Conservation (phyloP, 2,329 filamentous ascomycete genomes). For the Pseudocercospora macadamiae region DNA sequence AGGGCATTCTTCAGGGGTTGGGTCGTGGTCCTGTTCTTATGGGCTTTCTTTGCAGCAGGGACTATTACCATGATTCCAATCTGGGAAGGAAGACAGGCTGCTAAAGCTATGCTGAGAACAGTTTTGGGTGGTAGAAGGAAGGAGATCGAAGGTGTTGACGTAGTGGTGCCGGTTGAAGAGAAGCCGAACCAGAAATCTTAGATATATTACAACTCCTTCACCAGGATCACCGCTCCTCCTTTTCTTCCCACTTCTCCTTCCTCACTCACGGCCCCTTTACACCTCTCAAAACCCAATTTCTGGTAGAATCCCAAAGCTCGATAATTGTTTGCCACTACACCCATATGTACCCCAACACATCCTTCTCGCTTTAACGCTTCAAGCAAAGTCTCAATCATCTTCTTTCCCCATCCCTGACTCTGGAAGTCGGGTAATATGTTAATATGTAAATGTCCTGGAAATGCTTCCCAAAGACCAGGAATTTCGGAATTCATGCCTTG, state of each 20-base stretch:
- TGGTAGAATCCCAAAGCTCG: conserved; percentile 28
- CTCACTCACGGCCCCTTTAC: not conserved
- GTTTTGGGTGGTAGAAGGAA: too few species aligned
- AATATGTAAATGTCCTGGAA: conserved; percentile 44
- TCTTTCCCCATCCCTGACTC: conserved; percentile 37
- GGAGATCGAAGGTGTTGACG: too few species aligned
- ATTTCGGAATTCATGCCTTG: conserved; percentile 24
- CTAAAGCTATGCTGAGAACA: not conserved
- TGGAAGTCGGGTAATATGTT: conserved; percentile 41
- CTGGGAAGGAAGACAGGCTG: conserved; percentile 26
- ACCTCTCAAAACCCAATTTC: conserved; percentile 8
- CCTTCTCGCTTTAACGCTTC: conserved; percentile 30
- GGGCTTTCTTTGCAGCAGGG: conserved; percentile 37
- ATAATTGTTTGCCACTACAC: conserved; percentile 39
- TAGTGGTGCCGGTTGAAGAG: too few species aligned
- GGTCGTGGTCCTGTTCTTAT: conserved; percentile 50
- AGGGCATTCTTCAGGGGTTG: conserved; percentile 52
- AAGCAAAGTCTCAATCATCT: conserved; percentile 36
- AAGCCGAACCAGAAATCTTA: too few species aligned
- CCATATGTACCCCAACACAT: conserved; percentile 40
- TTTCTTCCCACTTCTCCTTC: not conserved
- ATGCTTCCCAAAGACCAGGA: conserved; percentile 31
- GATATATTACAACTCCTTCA: not conserved
- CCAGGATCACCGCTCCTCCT: not conserved
- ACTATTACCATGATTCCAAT: conserved; percentile 31